These are phyloP conservation scores for Brassica incana DNA, from an alignment of 345 rosid genomes.

Conservation along the genomic window DNA sequence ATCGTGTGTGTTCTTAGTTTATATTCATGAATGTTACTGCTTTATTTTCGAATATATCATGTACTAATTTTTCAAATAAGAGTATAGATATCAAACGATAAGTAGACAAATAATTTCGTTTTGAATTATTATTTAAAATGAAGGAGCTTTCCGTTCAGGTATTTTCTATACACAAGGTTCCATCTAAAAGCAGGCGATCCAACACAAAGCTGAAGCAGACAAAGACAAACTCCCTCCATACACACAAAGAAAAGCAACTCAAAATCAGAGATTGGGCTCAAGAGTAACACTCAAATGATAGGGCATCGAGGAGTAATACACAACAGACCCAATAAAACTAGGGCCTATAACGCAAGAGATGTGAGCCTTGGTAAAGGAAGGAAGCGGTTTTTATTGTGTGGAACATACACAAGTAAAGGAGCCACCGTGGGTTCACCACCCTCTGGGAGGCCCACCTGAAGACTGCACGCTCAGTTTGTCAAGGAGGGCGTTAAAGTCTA, in stretches of 20 bases:
- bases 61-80: no score
- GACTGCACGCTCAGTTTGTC: constrained; percentile 71
- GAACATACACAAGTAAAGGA: background rate
- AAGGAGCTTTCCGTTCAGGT: no score
- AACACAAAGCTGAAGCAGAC: background rate
- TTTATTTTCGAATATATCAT: no score
- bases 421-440: constrained; percentile 53
- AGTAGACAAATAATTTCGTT: no score
- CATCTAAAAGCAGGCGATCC: background rate
- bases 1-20: no score
- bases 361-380: background rate
- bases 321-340: constrained; percentile 35
- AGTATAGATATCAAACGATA: no score
- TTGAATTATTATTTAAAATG: no score
- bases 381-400: background rate
- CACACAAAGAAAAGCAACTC: background rate
- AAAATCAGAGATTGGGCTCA: background rate
- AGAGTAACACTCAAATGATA: background rate
- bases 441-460: constrained; percentile 70
- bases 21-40: no score
- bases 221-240: background rate
- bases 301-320: background rate
- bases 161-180: background rate
- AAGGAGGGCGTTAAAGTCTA: constrained; percentile 81
- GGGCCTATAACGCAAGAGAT: constrained; percentile 25